These are phyloP conservation scores for Hirsutella thompsonii DNA, from an alignment of 2,329 filamentous ascomycete species.

Conservation along the genomic window DNA sequence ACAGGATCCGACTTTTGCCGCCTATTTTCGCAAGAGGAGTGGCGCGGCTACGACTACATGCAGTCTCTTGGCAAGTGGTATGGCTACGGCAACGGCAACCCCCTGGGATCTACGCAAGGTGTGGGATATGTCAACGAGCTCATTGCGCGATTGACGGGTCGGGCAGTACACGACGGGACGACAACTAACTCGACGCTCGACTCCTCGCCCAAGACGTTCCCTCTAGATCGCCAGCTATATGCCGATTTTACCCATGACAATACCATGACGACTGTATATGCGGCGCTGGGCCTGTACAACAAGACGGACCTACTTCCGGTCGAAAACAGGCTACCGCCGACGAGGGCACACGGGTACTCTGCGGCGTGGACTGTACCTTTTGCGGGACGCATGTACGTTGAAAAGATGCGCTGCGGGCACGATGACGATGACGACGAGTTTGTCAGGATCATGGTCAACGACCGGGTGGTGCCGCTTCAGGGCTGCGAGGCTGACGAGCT, in stretches of 20 bases:
- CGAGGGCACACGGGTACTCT: constrained; percentile 53
- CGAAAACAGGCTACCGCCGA: constrained; percentile 32
- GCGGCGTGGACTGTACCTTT: constrained; percentile 76
- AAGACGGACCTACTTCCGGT: constrained; percentile 40
- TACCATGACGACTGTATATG: constrained; percentile 64
- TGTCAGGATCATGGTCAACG: constrained; percentile 73
- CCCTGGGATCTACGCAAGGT: constrained; percentile 71
- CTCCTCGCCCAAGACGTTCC: constrained; percentile 54
- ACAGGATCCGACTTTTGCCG: constrained; percentile 57
- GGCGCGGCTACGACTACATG: constrained; percentile 70
- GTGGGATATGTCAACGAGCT: constrained; percentile 84
- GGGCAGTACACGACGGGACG: constrained; percentile 59
- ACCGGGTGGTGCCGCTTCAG: constrained; percentile 60
- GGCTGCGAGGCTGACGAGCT: constrained; percentile 57
- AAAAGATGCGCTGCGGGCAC: constrained; percentile 63
- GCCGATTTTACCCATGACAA: constrained; percentile 93
- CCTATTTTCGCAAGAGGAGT: constrained; percentile 63
- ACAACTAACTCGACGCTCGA: constrained; percentile 70
- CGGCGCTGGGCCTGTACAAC: constrained; percentile 69
- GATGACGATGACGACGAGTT: constrained; percentile 42
- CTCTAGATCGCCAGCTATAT: constrained; percentile 55
- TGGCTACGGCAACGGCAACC: constrained; percentile 63
- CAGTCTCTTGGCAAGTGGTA: constrained; percentile 77
- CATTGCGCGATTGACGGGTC: constrained; percentile 61
- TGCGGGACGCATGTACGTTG: constrained; percentile 67